Evolutionary conservation across 371 early-diverging fungal species (phyloP).

Genomic region (Parasitella parasitica): DNA sequence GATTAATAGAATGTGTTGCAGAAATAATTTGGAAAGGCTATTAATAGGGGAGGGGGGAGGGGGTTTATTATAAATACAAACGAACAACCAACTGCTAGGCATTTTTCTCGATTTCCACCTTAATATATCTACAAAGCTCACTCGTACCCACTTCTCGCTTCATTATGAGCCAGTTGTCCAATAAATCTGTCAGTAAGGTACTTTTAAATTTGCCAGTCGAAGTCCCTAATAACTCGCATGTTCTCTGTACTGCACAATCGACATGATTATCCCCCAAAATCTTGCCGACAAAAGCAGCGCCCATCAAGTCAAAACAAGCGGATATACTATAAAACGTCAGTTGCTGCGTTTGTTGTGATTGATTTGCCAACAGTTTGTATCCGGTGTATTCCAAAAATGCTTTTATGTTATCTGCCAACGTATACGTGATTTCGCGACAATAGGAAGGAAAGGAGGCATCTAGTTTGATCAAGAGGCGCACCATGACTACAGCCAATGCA

Average conservation of each 20-base stretch:
- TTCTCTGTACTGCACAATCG: constrained; percentile 42
- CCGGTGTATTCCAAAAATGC: constrained; percentile 51
- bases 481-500: constrained; percentile 38
- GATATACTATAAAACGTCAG: constrained; percentile 35
- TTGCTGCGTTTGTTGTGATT: not conserved
- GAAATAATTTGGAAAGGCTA: too few relatives aligned
- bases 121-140: constrained; percentile 36
- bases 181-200: constrained; percentile 27
- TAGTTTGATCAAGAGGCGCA: constrained; percentile 34
- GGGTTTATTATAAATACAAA: not conserved
- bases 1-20: too few relatives aligned
- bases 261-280: constrained; percentile 40
- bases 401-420: constrained; percentile 48
- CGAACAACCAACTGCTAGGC: not conserved
- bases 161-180: constrained; percentile 42
- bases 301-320: constrained; percentile 47
- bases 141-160: constrained; percentile 35
- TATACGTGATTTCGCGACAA: constrained; percentile 47
- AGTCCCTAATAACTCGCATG: constrained; percentile 33
- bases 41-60: too few relatives aligned
- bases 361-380: constrained; percentile 31
- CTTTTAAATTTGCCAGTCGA: constrained; percentile 25
- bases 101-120: constrained; percentile 35
- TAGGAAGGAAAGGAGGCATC: constrained; percentile 42
- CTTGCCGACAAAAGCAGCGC: constrained; percentile 42